Evolutionary conservation across 768 basidiomycete species (phyloP).

Genomic region (Pleurotus pulmonarius): DNA sequence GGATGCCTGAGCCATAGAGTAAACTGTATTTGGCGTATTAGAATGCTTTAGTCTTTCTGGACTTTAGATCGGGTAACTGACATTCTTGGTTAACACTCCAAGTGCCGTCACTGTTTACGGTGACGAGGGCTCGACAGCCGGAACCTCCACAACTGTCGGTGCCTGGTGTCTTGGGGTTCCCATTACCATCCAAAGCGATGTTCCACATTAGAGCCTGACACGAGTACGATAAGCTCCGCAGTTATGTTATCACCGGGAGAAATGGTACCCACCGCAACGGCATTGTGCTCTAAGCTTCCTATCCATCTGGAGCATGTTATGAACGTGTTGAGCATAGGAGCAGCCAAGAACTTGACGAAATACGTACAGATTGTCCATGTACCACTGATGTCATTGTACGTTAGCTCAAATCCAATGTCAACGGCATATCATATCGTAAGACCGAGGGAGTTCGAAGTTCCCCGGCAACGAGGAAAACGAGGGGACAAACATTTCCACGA

Average conservation of each 20-base stretch:
- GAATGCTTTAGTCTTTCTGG: neutral
- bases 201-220: slow-evolving; percentile 71
- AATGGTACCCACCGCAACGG: slow-evolving; percentile 13
- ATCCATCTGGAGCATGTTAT: slow-evolving; percentile 1
- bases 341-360: too few relatives aligned
- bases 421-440: too few relatives aligned
- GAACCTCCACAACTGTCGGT: slow-evolving; percentile 56
- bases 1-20: slow-evolving; percentile 70
- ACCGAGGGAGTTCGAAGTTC: neutral
- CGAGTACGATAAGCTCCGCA: neutral
- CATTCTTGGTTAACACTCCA: slow-evolving; percentile 74
- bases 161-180: slow-evolving; percentile 63
- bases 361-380: slow-evolving; percentile 7
- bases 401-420: neutral
- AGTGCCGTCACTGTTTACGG: slow-evolving; percentile 59
- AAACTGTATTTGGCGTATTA: slow-evolving; percentile 37
- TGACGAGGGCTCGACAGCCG: slow-evolving; percentile 65
- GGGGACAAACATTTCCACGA: neutral
- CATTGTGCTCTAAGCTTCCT: slow-evolving; percentile 35
- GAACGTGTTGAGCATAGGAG: neutral
- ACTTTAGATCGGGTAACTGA: slow-evolving; percentile 21
- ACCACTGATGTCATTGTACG: slow-evolving; percentile 3
- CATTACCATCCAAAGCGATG: slow-evolving; percentile 58
- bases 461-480: neutral
- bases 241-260: too few relatives aligned